Evolutionary conservation across 768 basidiomycete species (phyloP).

Genomic region (Termitomyces titanicus): DNA sequence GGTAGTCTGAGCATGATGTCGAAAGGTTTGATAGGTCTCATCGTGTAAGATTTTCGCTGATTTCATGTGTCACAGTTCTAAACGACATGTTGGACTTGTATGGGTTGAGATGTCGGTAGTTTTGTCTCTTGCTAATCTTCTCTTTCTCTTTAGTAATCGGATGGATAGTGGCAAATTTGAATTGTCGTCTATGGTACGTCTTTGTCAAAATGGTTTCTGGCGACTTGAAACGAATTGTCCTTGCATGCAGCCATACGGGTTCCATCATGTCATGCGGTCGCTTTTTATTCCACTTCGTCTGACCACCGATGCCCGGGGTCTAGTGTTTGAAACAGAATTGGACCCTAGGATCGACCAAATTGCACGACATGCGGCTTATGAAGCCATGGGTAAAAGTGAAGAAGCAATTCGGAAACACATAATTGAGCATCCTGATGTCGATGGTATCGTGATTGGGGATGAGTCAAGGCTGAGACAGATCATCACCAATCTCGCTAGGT

Average conservation of each 20-base stretch:
- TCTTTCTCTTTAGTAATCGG: slow-evolving; percentile 51
- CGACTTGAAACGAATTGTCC: slow-evolving; percentile 4
- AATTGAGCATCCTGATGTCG: slow-evolving; percentile 41
- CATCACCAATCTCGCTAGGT: slow-evolving; percentile 82
- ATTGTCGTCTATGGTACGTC: slow-evolving; percentile 48
- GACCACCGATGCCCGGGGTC: slow-evolving; percentile 61
- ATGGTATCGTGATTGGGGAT: slow-evolving; percentile 78
- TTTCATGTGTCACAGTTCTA: slow-evolving; percentile 40
- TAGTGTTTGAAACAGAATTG: slow-evolving; percentile 65
- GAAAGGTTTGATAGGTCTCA: slow-evolving; percentile 48
- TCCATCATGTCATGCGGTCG: slow-evolving; percentile 75
- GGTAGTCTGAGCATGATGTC: slow-evolving; percentile 87
- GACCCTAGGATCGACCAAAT: slow-evolving; percentile 68
- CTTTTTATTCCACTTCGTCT: slow-evolving; percentile 67
- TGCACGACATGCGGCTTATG: slow-evolving; percentile 55
- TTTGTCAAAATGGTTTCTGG: not conserved
- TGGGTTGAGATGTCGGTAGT: slow-evolving; percentile 19
- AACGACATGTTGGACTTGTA: slow-evolving; percentile 83
- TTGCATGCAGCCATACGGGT: slow-evolving; percentile 55
- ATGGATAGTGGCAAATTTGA: slow-evolving; percentile 89
- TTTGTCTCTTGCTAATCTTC: slow-evolving; percentile 1
- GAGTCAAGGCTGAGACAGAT: slow-evolving; percentile 80
- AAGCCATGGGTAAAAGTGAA: slow-evolving; percentile 50
- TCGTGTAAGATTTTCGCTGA: not conserved
- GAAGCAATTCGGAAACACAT: slow-evolving; percentile 39